phyloP scores from a whole-genome alignment of 148 eudicot species.

The Camellia granthamiana region DNA sequence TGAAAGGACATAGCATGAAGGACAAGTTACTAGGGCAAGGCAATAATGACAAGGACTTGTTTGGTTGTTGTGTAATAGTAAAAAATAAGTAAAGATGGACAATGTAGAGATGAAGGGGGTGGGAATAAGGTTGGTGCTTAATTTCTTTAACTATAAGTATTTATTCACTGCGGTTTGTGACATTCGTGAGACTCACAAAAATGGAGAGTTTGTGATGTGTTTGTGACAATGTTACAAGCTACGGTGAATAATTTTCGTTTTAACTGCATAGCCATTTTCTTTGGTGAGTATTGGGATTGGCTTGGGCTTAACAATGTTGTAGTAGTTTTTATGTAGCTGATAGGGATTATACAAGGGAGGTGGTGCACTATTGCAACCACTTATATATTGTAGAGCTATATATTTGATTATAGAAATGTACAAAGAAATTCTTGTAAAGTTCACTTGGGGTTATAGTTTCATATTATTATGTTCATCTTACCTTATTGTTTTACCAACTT shows the following conservation, averaged over 20 bases:
- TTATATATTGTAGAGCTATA: not conserved
- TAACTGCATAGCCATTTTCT: not conserved
- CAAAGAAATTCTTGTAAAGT: not conserved
- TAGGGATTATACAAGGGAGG: not conserved
- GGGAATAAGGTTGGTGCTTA: not conserved
- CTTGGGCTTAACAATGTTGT: not conserved
- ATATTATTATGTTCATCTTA: not conserved
- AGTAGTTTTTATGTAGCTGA: not conserved
- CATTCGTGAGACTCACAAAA: no score
- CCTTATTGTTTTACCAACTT: not conserved
- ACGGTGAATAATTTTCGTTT: no score
- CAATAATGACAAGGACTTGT: not conserved
- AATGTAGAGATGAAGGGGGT: not conserved
- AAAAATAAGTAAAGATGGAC: not conserved
- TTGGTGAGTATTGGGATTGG: not conserved
- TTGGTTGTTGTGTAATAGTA: not conserved
- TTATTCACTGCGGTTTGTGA: no score
- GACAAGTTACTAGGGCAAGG: not conserved
- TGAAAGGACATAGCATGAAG: slow-evolving; percentile 15
- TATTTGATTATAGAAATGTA: not conserved
- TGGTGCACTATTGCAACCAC: not conserved
- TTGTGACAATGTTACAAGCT: no score
- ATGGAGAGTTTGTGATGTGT: no score
- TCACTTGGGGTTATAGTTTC: not conserved
- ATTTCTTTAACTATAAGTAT: not conserved